Base-by-base conservation (phyloP, 805 yeast species). In the Wickerhamomyces canadensis region DNA sequence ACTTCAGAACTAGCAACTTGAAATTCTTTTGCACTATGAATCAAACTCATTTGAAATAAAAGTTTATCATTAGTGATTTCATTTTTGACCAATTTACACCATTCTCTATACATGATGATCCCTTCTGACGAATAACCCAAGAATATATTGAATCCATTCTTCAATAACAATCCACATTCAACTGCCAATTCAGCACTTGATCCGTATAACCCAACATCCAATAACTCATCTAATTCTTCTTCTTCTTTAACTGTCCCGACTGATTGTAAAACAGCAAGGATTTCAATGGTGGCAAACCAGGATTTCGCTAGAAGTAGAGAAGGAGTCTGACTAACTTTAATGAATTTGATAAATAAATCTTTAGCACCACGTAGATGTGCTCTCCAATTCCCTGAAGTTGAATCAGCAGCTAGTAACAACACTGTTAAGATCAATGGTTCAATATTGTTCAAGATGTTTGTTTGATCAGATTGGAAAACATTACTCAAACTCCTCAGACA, bases 361-460 rank as follows among this genome's bases (percentile, higher is more conserved):
- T 77, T 78, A 0, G 84, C 84, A 2, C 83, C 84, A 41, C 72
- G 56, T n/a, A 79, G 56, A 58, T 80, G 85, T 1, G 82, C 74
- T 40, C 82, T 61, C 86, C 85, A 80, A 42, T 72, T 67, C 5
- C 35, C 44, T 7, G 76, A 70, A 4, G 74, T 58, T 0, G 83
- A 80, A 43, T 76, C 76, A 4, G 80, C 67, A 1, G 88, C 81
- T 22, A 83, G 62, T 22, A 83, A 55, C 14, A 83, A 61, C 0
- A 80, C 81, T 0, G 88, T 81, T 16, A 83, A 54, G 12, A 81
- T 65, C 32, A 82, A 72, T 0, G 84, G 76, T 45, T 80, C 89
- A n/a, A 80, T 74, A 47, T 78, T 77, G 25, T 70, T 67, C 38
- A 60, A 44, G 44, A 68, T 59, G 47, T 62, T 49, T 5, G 39